Base-by-base conservation (phyloP, 805 yeast genomes). In the Lachancea sp. region DNA sequence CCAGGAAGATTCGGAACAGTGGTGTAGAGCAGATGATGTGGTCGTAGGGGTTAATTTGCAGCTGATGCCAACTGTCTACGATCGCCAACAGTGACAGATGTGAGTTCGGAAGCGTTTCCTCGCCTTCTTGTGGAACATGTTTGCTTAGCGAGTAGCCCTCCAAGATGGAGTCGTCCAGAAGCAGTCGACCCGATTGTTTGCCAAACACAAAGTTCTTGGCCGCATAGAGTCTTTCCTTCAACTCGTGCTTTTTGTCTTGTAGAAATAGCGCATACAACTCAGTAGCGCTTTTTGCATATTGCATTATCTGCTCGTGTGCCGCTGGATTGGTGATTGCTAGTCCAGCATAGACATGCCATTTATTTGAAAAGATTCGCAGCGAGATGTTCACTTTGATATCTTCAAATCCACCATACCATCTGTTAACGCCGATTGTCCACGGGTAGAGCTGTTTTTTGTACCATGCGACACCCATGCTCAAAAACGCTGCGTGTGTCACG, bases 281-380 rank as follows among this genome's bases (percentile, higher is more conserved):
- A 0, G 93, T 83, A 2, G 84, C 83, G 1, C 95, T 85, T 30
- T 77, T 75, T 2, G 98, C 84, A 62, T 91, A 93, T 62, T 90
- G 97, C 52, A 85, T 72, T 16, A 95, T 83, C 65, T 93, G 98
- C 33, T 75, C 78, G 58, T 91, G 97, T 0, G 98, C 97, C 36
- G 90, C 79, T 1, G 96, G 97, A 58, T 93, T 93, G 1, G 96
- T 85, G 53, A 93, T 91, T 9, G 98, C 97, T 56, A 93, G 71
- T 0, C 99, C 99, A 4, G 98, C 98, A 60, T 93, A 93, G 26
- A 93, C 98, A 63, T 93, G 99, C 95, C 96, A 93, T 66, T 90
- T 89, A 66, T 90, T 93, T 15, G 95, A 81, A 63, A 74, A 93
- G 41, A 93, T 93, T 51, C 99, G 72, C 60, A 93, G 67, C 1